A percentile compares a stretch with the other conserved stretches of the same genome.
phyloP scores from a whole-genome alignment of 2,329 filamentous ascomycete genomes.

The Monilinia laxa region DNA sequence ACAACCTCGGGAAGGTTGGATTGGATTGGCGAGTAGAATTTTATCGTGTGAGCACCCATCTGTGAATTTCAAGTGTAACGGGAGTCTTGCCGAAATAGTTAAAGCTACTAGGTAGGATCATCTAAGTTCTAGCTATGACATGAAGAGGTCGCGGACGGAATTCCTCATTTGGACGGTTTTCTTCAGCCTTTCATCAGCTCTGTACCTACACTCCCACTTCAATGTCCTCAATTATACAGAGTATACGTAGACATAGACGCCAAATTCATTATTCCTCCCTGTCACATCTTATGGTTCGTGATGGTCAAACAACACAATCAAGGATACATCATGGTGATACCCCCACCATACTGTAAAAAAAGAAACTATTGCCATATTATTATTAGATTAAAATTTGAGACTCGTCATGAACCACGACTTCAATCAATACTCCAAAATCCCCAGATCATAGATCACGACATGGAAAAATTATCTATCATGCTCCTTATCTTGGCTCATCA shows the following conservation, averaged over 20 bases:
- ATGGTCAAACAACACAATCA: background rate
- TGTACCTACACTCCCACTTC: background rate
- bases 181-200: background rate
- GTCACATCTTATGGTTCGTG: background rate
- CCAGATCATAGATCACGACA: conserved; percentile 10
- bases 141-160: background rate
- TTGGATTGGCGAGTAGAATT: background rate
- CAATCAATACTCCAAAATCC: background rate
- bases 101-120: background rate
- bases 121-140: background rate
- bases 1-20: background rate
- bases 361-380: background rate
- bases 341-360: background rate
- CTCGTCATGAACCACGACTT: conserved; percentile 21
- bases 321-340: background rate
- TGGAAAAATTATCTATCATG: background rate
- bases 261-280: background rate
- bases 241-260: background rate
- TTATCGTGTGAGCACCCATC: background rate
- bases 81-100: background rate
- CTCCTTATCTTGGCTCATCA: conserved; percentile 5
- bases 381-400: conserved; percentile 18
- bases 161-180: background rate
- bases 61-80: background rate
- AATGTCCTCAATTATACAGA: background rate